Evolutionary conservation across 495 filamentous ascomycete species (phyloP).

Genomic region (Penicillium malachiteum): DNA sequence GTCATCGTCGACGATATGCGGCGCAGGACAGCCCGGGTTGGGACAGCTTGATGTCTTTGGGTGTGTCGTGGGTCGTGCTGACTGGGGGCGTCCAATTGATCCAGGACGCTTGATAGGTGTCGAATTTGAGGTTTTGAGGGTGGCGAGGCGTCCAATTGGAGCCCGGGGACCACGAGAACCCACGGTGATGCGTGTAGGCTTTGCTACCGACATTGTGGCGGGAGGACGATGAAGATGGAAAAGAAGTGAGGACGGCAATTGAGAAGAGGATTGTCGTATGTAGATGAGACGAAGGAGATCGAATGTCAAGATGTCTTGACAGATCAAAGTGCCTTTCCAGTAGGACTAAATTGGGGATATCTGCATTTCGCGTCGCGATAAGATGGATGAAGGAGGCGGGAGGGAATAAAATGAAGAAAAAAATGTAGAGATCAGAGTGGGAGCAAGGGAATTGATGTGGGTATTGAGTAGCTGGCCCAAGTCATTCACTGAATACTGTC

Average conservation of each 20-base stretch:
- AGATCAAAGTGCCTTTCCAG: background rate
- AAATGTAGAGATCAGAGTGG: background rate
- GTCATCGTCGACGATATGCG: slow-evolving; percentile 53
- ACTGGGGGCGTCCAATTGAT: slow-evolving; percentile 33
- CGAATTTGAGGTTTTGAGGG: slow-evolving; percentile 34
- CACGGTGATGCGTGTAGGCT: slow-evolving; percentile 33
- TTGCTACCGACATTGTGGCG: slow-evolving; percentile 31
- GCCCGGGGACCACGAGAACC: slow-evolving; percentile 33
- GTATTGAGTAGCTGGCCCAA: background rate
- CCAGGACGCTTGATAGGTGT: slow-evolving; percentile 42
- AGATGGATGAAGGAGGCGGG: slow-evolving; percentile 5
- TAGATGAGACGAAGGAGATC: background rate
- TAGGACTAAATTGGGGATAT: background rate
- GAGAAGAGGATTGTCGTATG: background rate
- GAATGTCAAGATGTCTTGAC: background rate
- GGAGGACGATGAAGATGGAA: background rate
- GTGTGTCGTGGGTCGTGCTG: slow-evolving; percentile 37
- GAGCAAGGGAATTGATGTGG: background rate
- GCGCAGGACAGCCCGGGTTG: slow-evolving; percentile 48
- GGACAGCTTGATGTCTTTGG: slow-evolving; percentile 45
- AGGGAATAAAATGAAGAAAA: background rate
- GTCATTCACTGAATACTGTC: background rate
- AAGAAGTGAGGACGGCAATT: background rate
- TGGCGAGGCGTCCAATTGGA: slow-evolving; percentile 43
- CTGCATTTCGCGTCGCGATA: slow-evolving; percentile 9